Conservation (phyloP, 441 rosid species). For the Gossypium schwendimanii region DNA sequence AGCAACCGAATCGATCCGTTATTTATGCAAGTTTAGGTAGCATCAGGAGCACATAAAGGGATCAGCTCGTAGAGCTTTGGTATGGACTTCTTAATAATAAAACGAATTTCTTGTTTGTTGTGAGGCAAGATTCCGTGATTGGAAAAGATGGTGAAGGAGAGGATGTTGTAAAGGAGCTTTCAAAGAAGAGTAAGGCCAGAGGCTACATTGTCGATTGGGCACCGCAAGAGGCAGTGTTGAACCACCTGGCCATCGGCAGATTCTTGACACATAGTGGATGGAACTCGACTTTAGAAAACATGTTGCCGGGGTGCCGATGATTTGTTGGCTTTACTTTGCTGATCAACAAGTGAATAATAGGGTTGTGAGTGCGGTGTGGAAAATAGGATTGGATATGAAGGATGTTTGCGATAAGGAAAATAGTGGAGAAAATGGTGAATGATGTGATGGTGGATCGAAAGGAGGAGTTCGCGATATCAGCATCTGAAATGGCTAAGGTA, state of each 20-base stretch:
- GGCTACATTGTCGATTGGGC: slow-evolving; percentile 54
- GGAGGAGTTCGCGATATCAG: background rate
- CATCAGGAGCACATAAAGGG: slow-evolving; percentile 8
- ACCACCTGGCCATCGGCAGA: slow-evolving; percentile 32
- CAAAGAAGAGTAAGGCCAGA: slow-evolving; percentile 22
- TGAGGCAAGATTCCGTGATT: slow-evolving; percentile 20
- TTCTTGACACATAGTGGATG: slow-evolving; percentile 27
- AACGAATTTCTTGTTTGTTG: slow-evolving; percentile 26
- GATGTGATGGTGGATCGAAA: background rate
- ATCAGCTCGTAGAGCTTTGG: slow-evolving; percentile 29
- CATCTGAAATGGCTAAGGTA: background rate
- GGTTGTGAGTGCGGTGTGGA: slow-evolving; percentile 24
- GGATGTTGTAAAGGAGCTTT: slow-evolving; percentile 25
- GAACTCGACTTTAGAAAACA: too few species aligned
- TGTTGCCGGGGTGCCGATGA: slow-evolving; percentile 30
- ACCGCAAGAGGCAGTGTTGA: slow-evolving; percentile 40
- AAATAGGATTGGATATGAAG: slow-evolving; percentile 30
- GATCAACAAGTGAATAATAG: slow-evolving; percentile 35
- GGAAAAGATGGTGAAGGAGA: slow-evolving; percentile 19
- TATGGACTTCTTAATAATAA: slow-evolving; percentile 22
- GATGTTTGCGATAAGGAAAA: slow-evolving; percentile 17
- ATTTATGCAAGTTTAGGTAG: slow-evolving; percentile 33
- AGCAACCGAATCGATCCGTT: slow-evolving; percentile 14
- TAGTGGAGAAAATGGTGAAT: background rate
- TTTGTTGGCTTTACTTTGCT: slow-evolving; percentile 32